phyloP scores from a whole-genome alignment of 148 eudicot species.

The Persicaria maculosa region DNA sequence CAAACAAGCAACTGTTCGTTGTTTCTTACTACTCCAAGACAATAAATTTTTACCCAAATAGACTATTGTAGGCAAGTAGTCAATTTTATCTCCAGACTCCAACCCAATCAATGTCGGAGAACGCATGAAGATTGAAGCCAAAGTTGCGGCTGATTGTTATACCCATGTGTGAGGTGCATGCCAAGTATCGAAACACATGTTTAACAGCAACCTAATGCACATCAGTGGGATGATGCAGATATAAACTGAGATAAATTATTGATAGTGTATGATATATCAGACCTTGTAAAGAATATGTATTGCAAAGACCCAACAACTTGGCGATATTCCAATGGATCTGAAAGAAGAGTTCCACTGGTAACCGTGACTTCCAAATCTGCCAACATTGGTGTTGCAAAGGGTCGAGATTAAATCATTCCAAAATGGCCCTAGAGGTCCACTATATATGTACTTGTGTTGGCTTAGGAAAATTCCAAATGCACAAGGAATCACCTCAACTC shows the following conservation, averaged over 20 bases:
- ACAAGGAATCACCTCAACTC: no score
- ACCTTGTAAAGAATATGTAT: not conserved
- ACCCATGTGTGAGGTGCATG: not conserved
- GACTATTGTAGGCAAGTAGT: not conserved
- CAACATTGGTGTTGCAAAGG: no score
- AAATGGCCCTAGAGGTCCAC: no score
- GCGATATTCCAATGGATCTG: not conserved
- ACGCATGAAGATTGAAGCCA: not conserved
- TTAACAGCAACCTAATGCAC: not conserved
- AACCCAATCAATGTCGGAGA: not conserved
- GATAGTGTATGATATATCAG: not conserved
- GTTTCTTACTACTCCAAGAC: not conserved
- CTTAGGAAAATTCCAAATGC: no score
- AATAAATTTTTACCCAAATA: not conserved
- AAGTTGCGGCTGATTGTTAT: not conserved
- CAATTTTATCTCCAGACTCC: not conserved
- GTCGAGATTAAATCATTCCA: no score
- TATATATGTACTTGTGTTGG: no score
- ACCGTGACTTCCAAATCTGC: no score
- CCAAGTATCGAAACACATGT: not conserved
- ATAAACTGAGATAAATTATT: not conserved
- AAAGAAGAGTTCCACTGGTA: not conserved
- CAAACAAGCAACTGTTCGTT: not conserved
- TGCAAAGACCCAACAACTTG: not conserved
- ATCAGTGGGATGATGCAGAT: not conserved